phyloP scores from a whole-genome alignment of 2,329 filamentous ascomycete species.

The Scortechinia acanthostroma region DNA sequence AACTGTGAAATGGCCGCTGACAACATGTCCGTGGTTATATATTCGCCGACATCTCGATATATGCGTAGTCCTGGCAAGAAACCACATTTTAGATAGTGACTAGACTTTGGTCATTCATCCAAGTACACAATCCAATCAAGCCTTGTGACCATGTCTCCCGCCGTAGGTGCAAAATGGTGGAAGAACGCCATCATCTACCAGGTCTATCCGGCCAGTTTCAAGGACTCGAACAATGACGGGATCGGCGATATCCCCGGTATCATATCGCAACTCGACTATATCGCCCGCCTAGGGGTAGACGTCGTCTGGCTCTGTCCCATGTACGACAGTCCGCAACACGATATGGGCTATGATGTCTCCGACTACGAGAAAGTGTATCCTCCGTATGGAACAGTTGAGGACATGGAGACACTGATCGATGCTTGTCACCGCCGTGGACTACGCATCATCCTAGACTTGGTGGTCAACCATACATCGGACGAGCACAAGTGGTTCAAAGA shows the following conservation, averaged over 20 bases:
- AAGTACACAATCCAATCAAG: too few relatives aligned
- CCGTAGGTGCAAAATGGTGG: constrained; percentile 46
- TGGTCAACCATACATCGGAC: constrained; percentile 72
- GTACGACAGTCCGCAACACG: constrained; percentile 55
- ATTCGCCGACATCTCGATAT: too few relatives aligned
- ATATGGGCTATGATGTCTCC: constrained; percentile 67
- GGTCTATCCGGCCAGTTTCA: constrained; percentile 50
- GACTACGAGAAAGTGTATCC: constrained; percentile 61
- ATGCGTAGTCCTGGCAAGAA: too few relatives aligned
- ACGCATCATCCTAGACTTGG: constrained; percentile 68
- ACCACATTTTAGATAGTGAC: too few relatives aligned
- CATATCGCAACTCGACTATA: constrained; percentile 51
- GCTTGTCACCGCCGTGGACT: constrained; percentile 56
- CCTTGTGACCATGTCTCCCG: too few relatives aligned
- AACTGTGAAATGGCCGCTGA: too few relatives aligned
- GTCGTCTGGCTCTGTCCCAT: constrained; percentile 64
- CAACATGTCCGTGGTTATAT: too few relatives aligned
- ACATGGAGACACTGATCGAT: constrained; percentile 55
- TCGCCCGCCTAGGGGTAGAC: constrained; percentile 52
- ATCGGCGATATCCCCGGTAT: constrained; percentile 59
- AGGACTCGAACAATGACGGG: too few relatives aligned
- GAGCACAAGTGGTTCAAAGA: constrained; percentile 68
- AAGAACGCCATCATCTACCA: constrained; percentile 50
- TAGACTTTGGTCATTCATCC: too few relatives aligned
- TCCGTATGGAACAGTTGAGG: constrained; percentile 59